A percentile compares a stretch with the other conserved stretches of the same genome.
Evolutionary conservation across 805 yeast species (phyloP).

Genomic region (Metschnikowia koreensis): DNA sequence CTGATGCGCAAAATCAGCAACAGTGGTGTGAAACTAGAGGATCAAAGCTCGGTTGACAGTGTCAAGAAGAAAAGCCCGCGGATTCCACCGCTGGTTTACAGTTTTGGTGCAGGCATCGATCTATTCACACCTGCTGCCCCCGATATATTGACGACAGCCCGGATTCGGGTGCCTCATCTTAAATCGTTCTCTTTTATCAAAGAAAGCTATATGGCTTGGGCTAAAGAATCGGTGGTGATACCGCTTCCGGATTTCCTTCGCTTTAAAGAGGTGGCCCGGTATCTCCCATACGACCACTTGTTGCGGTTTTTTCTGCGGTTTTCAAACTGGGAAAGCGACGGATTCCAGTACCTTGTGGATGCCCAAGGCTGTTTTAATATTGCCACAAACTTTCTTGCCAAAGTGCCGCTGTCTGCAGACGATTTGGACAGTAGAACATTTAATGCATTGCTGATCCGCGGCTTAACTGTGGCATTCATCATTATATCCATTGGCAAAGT

Average conservation of each 20-base stretch:
- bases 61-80: neutral
- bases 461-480: constrained; percentile 8
- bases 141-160: constrained; percentile 9
- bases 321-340: constrained; percentile 9
- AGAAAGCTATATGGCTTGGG: constrained; percentile 7
- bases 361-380: constrained; percentile 13
- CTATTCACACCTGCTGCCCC: constrained; percentile 11
- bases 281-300: constrained; percentile 4
- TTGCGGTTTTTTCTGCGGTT: constrained; percentile 9
- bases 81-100: neutral
- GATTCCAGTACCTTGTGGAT: constrained; percentile 13
- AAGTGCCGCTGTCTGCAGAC: constrained; percentile 2
- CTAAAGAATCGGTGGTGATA: constrained; percentile 3
- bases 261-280: constrained; percentile 2
- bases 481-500: constrained; percentile 10
- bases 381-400: constrained; percentile 9
- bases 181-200: constrained; percentile 10
- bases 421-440: constrained; percentile 3
- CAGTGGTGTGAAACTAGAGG: neutral
- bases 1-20: constrained; percentile 1
- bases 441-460: constrained; percentile 10
- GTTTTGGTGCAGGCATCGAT: neutral
- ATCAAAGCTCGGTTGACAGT: neutral
- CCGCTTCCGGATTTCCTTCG: constrained; percentile 3
- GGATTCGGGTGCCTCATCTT: constrained; percentile 6